Evolutionary conservation across 1,284 basidiomycete genomes (phyloP).

Genomic region (Fomes fomentarius): DNA sequence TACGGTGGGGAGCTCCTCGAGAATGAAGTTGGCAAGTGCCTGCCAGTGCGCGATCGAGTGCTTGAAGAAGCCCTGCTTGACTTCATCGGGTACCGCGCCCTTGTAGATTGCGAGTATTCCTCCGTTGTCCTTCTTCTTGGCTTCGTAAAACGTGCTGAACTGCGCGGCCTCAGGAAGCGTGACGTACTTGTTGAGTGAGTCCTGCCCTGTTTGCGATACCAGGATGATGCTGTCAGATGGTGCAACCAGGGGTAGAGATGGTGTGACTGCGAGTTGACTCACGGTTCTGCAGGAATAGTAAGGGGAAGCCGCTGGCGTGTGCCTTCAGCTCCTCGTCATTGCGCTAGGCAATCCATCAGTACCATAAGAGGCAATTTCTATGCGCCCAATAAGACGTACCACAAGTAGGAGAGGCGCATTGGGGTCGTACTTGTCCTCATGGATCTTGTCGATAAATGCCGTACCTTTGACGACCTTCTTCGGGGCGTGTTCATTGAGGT

Average conservation of each 20-base stretch:
- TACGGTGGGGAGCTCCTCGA: conserved; percentile 42
- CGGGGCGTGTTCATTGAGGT: conserved; percentile 50
- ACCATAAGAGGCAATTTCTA: too few species aligned
- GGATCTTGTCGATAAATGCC: conserved; percentile 47
- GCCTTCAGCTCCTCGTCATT: conserved; percentile 55
- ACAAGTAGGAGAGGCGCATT: conserved; percentile 55
- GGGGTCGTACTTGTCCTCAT: conserved; percentile 60
- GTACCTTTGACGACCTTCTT: conserved; percentile 42
- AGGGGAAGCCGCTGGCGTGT: conserved; percentile 42
- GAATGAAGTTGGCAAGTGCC: conserved; percentile 41
- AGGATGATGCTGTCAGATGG: background rate
- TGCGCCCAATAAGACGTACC: too few species aligned
- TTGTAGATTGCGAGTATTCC: conserved; percentile 48
- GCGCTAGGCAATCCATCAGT: conserved; percentile 35
- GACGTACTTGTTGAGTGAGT: conserved; percentile 45
- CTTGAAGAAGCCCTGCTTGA: conserved; percentile 45
- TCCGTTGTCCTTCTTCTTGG: conserved; percentile 52
- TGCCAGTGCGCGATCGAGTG: conserved; percentile 45
- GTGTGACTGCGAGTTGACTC: conserved; percentile 38
- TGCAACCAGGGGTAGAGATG: background rate
- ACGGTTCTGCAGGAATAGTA: conserved; percentile 49
- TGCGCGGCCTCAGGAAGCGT: conserved; percentile 44
- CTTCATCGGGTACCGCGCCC: conserved; percentile 39
- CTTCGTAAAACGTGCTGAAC: conserved; percentile 55
- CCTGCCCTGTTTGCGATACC: conserved; percentile 38